Base-by-base conservation (phyloP, 1,284 basidiomycete genomes). In the Pisolithus thermaeus region DNA sequence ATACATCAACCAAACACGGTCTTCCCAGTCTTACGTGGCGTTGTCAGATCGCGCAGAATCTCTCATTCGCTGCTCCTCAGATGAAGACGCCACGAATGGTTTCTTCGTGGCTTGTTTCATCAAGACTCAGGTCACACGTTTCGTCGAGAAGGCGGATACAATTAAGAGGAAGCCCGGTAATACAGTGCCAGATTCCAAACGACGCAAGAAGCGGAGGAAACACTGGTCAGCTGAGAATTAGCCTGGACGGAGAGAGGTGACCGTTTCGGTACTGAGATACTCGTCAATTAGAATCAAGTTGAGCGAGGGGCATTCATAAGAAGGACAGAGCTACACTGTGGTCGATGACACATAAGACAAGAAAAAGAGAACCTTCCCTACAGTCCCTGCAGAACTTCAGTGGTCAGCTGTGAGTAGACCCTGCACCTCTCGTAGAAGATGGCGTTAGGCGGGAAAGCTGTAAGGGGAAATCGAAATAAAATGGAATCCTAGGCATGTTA, bases 31-130 rank as follows among this genome's bases (percentile, higher is more conserved):
- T 25, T 51, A 32, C 62, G 7, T 20, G 14, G 40, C n/a, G 39
- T 54, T 44, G 45, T 44, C 52, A 85, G 86, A 70, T 6, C 69
- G 84, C 55, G 85, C 90, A 2, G 72, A 78, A 7, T 80, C 83
- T 2, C 70, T 96, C 20, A 71, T 97, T 37, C 81, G 94, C n/a
- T 97, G 92, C 68, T 77, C 80, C 23, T 90, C 93, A 0, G 84
- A 82, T 36, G 88, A 89, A 55, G 92, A 97, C 63, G 81, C 79
- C 39, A 97, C 93, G 16, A 97, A 97, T 64, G 94, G 94, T 0
- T 97, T 97, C 73, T 97, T 97, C 60, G 92, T 97, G 20, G 83
- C 90, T 25, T 90, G 92, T 66, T 92, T 96, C 63, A 72, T 90
- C 42, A 74, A 73, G 41, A 12, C 44, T 43, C 51, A 37, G 41